Evolutionary conservation across 306 rosid species (phyloP).

Genomic region (Trifolium repens): DNA sequence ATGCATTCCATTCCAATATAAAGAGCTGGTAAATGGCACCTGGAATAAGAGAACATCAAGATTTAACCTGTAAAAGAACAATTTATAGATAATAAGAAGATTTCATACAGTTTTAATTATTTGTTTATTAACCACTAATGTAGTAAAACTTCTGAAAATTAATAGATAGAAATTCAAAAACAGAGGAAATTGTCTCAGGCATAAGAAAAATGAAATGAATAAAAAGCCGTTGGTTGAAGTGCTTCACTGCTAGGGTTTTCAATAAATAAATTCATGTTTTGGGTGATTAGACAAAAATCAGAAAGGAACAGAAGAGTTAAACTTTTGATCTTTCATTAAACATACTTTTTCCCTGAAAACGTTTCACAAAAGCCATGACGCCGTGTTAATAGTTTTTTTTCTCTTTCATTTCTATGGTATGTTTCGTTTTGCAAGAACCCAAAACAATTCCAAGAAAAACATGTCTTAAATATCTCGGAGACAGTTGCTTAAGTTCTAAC

Average conservation of each 20-base stretch:
- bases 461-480: not conserved
- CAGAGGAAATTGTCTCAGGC: not conserved
- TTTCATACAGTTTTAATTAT: not conserved
- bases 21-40: slow-evolving; percentile 97
- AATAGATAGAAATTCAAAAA: slow-evolving; percentile 3
- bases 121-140: not conserved
- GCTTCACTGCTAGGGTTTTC: not conserved
- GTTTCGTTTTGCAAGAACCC: slow-evolving; percentile 20
- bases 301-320: not conserved
- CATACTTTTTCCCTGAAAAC: not conserved
- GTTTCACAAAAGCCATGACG: not conserved
- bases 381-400: not conserved
- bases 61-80: slow-evolving; percentile 65
- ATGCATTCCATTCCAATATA: slow-evolving; percentile 99
- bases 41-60: slow-evolving; percentile 80
- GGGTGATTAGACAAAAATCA: not conserved
- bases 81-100: slow-evolving; percentile 59
- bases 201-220: not conserved
- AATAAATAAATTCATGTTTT: not conserved
- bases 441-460: not conserved
- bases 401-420: not conserved
- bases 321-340: not conserved
- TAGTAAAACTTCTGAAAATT: slow-evolving; percentile 7
- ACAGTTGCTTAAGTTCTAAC: slow-evolving; percentile 11
- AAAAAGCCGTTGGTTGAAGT: not conserved